phyloP scores from a whole-genome alignment of 805 yeast genomes.

The Suhomyces pyralidae region DNA sequence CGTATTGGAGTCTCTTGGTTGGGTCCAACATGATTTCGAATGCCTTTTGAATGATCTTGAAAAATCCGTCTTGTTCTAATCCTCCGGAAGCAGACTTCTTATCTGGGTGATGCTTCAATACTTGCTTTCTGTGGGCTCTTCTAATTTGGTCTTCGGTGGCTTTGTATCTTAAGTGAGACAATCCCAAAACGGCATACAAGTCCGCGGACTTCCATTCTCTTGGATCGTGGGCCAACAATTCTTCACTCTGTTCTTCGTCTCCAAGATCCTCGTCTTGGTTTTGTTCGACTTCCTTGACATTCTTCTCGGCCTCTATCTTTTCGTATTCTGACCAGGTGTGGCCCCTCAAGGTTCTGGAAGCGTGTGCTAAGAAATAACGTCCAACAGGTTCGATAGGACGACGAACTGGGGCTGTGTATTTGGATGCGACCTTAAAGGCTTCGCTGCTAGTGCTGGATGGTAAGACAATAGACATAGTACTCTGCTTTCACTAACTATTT shows the following conservation, averaged over 20 bases:
- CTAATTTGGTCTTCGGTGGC: slow-evolving; percentile 93
- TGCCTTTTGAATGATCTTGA: slow-evolving; percentile 97
- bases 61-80: slow-evolving; percentile 90
- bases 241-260: slow-evolving; percentile 69
- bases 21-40: slow-evolving; percentile 87
- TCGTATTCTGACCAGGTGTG: slow-evolving; percentile 99
- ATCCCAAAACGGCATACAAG: slow-evolving; percentile 92
- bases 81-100: slow-evolving; percentile 91
- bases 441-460: slow-evolving; percentile 50
- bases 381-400: slow-evolving; percentile 97
- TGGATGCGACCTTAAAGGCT: slow-evolving; percentile 48
- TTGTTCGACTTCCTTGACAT: slow-evolving; percentile 69
- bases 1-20: slow-evolving; percentile 85
- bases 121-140: slow-evolving; percentile 96
- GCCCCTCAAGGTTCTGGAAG: slow-evolving; percentile 91
- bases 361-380: slow-evolving; percentile 91
- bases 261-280: slow-evolving; percentile 60
- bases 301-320: slow-evolving; percentile 85
- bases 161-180: slow-evolving; percentile 82
- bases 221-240: slow-evolving; percentile 84
- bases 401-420: slow-evolving; percentile 58
- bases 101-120: slow-evolving; percentile 96
- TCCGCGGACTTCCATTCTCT: slow-evolving; percentile 98
- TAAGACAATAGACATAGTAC: slow-evolving; percentile 40
- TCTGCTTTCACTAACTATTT: neutral